Conservation (phyloP, 345 rosid genomes). For the Citrus sp. region DNA sequence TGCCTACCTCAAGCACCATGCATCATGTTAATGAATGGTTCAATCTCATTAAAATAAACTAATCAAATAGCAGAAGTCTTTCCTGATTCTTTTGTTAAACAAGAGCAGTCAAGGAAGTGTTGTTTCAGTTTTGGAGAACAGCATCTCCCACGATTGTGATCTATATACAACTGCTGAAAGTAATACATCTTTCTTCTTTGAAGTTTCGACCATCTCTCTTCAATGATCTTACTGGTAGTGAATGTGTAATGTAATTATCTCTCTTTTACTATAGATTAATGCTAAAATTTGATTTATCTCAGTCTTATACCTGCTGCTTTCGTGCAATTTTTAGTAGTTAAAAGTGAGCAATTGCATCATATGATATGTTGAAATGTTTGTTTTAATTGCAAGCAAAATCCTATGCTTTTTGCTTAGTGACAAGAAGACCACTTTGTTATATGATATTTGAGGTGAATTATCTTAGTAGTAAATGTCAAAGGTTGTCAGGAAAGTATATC, state of each 20-base stretch:
- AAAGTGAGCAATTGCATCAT: neutral
- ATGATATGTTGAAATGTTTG: neutral
- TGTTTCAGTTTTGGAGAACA: neutral
- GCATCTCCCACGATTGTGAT: neutral
- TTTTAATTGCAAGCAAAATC: neutral
- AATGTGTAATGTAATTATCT: neutral
- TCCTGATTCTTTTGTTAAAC: neutral
- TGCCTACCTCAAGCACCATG: neutral
- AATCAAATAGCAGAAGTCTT: neutral
- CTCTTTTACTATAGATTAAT: neutral
- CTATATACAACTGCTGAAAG: neutral
- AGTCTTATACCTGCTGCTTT: neutral
- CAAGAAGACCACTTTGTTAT: neutral
- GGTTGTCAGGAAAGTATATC: conserved; percentile 1
- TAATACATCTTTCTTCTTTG: neutral
- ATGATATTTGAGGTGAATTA: neutral
- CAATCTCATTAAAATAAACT: neutral
- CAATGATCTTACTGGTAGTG: neutral
- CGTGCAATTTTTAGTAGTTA: neutral
- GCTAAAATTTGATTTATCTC: neutral
- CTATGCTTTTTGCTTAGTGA: neutral
- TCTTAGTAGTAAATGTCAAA: neutral
- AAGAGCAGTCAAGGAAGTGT: neutral
- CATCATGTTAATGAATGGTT: neutral
- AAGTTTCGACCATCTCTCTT: neutral